phyloP scores from a whole-genome alignment of 306 rosid genomes.

The Myrica gale region DNA sequence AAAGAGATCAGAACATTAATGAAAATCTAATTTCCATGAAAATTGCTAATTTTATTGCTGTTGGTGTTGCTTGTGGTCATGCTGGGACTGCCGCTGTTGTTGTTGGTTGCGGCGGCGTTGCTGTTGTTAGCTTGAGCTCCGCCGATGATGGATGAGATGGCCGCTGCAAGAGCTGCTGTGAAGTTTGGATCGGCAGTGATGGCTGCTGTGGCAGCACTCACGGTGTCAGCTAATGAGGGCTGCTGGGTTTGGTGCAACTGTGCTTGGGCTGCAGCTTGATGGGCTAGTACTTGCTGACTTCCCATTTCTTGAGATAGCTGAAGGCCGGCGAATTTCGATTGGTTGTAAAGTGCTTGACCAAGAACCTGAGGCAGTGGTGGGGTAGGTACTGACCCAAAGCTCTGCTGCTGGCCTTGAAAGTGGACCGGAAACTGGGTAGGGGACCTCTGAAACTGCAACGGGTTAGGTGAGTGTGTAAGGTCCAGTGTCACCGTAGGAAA shows the following conservation, averaged over 20 bases:
- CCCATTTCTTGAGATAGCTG: constrained; percentile 71
- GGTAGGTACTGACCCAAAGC: constrained; percentile 35
- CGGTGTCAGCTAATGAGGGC: constrained; percentile 54
- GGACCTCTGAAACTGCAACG: constrained; percentile 57
- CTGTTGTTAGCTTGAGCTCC: constrained; percentile 45
- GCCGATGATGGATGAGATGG: constrained; percentile 86
- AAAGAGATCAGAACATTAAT: not conserved
- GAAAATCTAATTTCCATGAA: constrained; percentile 51
- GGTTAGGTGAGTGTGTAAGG: constrained; percentile 71
- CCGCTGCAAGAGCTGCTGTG: constrained; percentile 90
- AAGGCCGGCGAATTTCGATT: constrained; percentile 86
- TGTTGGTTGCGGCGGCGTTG: constrained; percentile 1
- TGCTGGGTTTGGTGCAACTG: constrained; percentile 33
- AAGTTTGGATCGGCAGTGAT: constrained; percentile 85
- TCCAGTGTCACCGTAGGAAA: constrained; percentile 64
- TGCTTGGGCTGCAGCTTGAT: constrained; percentile 23
- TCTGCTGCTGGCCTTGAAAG: constrained; percentile 53
- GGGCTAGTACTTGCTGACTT: constrained; percentile 38
- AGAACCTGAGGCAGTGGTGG: constrained; percentile 44
- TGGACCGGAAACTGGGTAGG: constrained; percentile 59
- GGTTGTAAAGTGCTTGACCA: constrained; percentile 67
- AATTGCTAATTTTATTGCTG: constrained; percentile 40
- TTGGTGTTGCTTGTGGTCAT: constrained; percentile 30
- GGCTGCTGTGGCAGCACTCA: constrained; percentile 87
- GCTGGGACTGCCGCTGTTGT: constrained; percentile 25